These are phyloP conservation scores for Fusarium sublunatum DNA, from an alignment of 2,329 filamentous ascomycete species.

Conservation along the genomic window DNA sequence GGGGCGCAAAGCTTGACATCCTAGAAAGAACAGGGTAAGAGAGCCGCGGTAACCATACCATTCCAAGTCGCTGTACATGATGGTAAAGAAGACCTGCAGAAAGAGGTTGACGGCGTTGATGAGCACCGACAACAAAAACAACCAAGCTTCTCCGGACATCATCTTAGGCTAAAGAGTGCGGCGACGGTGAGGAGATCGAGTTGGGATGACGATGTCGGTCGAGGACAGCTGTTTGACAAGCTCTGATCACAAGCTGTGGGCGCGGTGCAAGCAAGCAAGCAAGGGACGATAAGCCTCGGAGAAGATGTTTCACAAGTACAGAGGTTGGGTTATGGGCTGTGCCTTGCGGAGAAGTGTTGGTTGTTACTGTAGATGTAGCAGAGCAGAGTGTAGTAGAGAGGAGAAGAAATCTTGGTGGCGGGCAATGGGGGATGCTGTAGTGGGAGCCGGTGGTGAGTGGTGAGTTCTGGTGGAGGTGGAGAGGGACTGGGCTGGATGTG, in stretches of 20 bases:
- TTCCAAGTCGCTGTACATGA: constrained; percentile 99
- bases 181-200: constrained; percentile 19
- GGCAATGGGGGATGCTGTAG: constrained; percentile 35
- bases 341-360: constrained; percentile 28
- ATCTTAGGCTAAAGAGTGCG: constrained; percentile 46
- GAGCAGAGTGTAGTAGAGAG: constrained; percentile 14
- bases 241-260: constrained; percentile 44
- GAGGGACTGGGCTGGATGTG: constrained; percentile 25
- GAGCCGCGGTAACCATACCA: constrained; percentile 72
- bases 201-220: constrained; percentile 31
- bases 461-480: constrained; percentile 42
- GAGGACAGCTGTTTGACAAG: constrained; percentile 46
- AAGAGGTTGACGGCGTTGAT: constrained; percentile 99
- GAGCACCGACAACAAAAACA: constrained; percentile 96
- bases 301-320: constrained; percentile 10
- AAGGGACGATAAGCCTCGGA: constrained; percentile 32
- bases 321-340: constrained; percentile 17
- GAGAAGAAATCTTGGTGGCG: constrained; percentile 44
- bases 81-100: constrained; percentile 99
- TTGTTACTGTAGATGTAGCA: constrained; percentile 19
- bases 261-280: constrained; percentile 5
- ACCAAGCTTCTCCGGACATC: constrained; percentile 98
- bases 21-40: constrained; percentile 12
- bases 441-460: constrained; percentile 40
- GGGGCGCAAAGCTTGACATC: constrained; percentile 31